Evolutionary conservation across 768 basidiomycete species (phyloP).

Genomic region (Clavaria fumosa): DNA sequence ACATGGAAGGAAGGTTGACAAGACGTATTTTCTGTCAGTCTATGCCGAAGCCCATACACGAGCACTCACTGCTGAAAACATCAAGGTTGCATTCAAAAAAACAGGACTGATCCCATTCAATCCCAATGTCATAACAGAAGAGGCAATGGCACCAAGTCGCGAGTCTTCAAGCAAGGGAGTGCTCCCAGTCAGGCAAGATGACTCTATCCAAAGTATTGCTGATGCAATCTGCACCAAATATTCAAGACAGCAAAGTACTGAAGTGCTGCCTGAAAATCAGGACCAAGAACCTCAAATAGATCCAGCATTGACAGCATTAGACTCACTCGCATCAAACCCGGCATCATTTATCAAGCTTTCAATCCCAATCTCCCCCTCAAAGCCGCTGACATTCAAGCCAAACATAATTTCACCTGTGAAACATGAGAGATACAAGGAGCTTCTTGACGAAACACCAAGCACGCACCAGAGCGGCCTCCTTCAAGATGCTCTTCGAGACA

Average conservation of each 20-base stretch:
- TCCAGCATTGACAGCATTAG: too few species aligned
- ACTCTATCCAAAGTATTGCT: conserved; percentile 13
- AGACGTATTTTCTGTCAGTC: conserved; percentile 17
- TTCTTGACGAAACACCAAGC: background rate
- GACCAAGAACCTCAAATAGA: too few species aligned
- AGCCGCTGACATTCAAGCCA: too few species aligned
- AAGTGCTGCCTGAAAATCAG: background rate
- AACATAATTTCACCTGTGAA: too few species aligned
- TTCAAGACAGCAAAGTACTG: background rate
- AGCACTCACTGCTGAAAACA: conserved; percentile 8
- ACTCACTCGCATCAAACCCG: too few species aligned
- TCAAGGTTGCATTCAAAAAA: conserved; percentile 12
- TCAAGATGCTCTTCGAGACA: background rate
- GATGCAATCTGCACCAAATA: background rate
- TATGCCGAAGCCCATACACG: conserved; percentile 9
- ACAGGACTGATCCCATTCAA: conserved; percentile 13
- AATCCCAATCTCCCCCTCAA: too few species aligned
- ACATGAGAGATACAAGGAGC: too few species aligned
- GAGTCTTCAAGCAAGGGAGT: conserved; percentile 10
- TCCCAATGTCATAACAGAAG: conserved; percentile 11
- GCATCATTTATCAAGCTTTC: background rate
- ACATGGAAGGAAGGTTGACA: conserved; percentile 13
- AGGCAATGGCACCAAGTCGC: conserved; percentile 14
- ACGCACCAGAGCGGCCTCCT: background rate
- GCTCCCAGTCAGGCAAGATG: conserved; percentile 13